Conservation (phyloP, 2,329 filamentous ascomycete species). For the Colletotrichum sp. region DNA sequence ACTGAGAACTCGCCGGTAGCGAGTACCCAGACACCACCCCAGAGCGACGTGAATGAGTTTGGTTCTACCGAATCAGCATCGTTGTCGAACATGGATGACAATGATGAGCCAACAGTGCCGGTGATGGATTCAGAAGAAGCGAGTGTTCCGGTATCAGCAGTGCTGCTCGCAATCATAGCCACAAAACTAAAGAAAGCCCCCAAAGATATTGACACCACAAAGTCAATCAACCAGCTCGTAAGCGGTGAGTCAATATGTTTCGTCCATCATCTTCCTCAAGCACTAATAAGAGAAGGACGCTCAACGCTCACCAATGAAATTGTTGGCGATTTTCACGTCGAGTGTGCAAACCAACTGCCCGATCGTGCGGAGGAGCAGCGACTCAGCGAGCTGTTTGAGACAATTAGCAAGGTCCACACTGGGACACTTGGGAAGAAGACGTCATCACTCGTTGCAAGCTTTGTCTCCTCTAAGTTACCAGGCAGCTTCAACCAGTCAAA, state of each 20-base stretch:
- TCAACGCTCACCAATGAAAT: conserved; percentile 99
- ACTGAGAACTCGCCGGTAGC: background rate
- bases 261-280: background rate
- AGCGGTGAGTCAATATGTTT: conserved; percentile 69
- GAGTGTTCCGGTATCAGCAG: conserved; percentile 85
- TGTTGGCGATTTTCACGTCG: conserved; percentile 93
- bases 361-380: conserved; percentile 98
- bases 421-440: conserved; percentile 97
- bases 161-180: conserved; percentile 87
- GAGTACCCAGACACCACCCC: background rate
- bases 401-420: conserved; percentile 74
- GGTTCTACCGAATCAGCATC: background rate
- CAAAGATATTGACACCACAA: conserved; percentile 85
- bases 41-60: background rate
- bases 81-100: background rate
- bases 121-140: conserved; percentile 81
- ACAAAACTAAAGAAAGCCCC: conserved; percentile 97
- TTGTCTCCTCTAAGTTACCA: conserved; percentile 99
- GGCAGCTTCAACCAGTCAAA: conserved; percentile 98
- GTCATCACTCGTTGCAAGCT: conserved; percentile 84
- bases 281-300: conserved; percentile 69
- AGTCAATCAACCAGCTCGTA: conserved; percentile 97
- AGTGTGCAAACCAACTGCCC: conserved; percentile 89
- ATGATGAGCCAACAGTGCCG: background rate
- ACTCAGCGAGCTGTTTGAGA: conserved; percentile 70